These are phyloP conservation scores for Salix udensis DNA, from an alignment of 345 rosid species.

Conservation along the genomic window DNA sequence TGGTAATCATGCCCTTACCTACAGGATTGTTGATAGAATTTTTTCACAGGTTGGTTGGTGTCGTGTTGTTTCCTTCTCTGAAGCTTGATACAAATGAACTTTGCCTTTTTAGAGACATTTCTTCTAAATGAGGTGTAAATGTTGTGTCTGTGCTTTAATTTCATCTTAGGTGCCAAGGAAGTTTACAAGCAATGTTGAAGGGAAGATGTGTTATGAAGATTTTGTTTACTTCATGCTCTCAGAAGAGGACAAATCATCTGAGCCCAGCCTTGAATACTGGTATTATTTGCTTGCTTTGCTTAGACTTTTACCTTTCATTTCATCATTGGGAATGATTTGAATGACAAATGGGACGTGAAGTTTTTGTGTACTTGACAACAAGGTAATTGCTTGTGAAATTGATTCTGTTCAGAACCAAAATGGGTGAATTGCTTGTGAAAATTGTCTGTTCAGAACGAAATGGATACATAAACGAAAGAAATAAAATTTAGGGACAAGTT, in stretches of 20 bases:
- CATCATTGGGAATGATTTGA: not conserved
- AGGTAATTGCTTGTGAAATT: not conserved
- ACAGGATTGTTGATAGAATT: conserved; percentile 82
- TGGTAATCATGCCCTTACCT: conserved; percentile 91
- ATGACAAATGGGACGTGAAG: not conserved
- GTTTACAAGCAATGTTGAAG: conserved; percentile 30
- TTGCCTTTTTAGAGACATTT: not conserved
- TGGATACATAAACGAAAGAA: not conserved
- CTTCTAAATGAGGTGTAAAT: not conserved
- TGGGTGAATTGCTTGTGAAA: not conserved
- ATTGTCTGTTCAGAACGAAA: not conserved
- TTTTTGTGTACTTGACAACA: not conserved
- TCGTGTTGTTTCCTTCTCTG: not conserved
- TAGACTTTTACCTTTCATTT: not conserved
- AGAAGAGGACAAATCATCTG: conserved; percentile 32
- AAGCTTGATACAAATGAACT: not conserved
- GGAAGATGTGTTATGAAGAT: conserved; percentile 36
- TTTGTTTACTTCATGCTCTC: conserved; percentile 32
- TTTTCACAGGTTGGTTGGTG: conserved; percentile 72
- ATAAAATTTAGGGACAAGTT: not conserved
- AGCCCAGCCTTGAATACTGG: conserved; percentile 33
- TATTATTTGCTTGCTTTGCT: not conserved
- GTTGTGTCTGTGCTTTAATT: not conserved
- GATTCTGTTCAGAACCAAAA: not conserved
- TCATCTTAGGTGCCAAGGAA: conserved; percentile 24